Evolutionary conservation across 495 filamentous ascomycete genomes (phyloP).

Genomic region (Aspergillus homomorphus): DNA sequence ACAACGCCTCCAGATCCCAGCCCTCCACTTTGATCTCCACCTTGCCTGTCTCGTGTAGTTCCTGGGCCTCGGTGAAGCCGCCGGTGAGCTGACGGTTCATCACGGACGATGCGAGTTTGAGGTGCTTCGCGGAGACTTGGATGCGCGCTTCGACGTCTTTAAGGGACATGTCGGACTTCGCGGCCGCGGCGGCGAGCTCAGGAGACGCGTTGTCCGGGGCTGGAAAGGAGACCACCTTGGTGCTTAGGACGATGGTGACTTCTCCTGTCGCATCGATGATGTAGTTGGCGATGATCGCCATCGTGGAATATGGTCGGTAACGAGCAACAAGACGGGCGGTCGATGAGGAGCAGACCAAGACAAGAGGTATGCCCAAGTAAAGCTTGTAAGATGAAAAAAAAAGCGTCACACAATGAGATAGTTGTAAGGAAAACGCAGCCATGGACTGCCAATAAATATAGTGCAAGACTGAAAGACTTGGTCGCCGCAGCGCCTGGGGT

Average conservation of each 20-base stretch:
- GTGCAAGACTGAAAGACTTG: too few species aligned
- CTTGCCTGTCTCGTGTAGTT: neutral
- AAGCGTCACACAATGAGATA: too few species aligned
- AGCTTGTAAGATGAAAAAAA: too few species aligned
- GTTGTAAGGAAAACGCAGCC: too few species aligned
- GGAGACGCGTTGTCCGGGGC: neutral
- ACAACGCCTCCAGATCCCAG: slow-evolving; percentile 3
- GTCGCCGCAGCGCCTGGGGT: too few species aligned
- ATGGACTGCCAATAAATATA: too few species aligned
- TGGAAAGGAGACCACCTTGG: neutral
- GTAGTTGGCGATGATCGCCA: neutral
- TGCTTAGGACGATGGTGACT: neutral
- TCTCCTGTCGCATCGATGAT: neutral
- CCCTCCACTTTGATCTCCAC: neutral
- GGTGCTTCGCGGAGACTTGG: slow-evolving; percentile 5
- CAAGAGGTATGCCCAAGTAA: too few species aligned
- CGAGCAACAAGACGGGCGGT: neutral
- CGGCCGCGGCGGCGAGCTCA: too few species aligned
- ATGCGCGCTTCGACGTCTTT: neutral
- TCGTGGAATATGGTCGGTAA: neutral
- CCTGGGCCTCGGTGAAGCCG: neutral
- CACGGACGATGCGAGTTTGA: neutral
- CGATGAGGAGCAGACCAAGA: neutral
- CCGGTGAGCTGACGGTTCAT: neutral
- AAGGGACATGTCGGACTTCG: neutral